A percentile compares a stretch with the other conserved stretches of the same genome.
Evolutionary conservation across 495 filamentous ascomycete genomes (phyloP).

Genomic region (Xylaria scruposa): DNA sequence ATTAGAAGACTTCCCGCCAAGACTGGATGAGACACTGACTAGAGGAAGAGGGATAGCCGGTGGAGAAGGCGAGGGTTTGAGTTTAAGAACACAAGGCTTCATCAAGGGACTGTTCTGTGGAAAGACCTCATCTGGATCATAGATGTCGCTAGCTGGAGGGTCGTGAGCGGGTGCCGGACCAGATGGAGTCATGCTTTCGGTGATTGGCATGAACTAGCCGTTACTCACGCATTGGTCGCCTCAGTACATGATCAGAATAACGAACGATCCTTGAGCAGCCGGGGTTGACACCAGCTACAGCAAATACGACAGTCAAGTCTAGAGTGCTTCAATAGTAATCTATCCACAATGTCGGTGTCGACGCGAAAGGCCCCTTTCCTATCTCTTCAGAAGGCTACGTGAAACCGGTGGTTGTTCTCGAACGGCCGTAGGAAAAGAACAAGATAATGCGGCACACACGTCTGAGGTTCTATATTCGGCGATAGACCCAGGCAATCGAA

Average conservation of each 20-base stretch:
- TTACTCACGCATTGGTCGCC: conserved; percentile 45
- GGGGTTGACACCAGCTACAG: conserved; percentile 7
- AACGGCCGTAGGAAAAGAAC: background rate
- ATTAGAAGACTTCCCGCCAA: conserved; percentile 49
- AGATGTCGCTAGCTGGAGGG: conserved; percentile 48
- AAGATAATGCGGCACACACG: conserved; percentile 10
- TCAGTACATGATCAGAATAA: conserved; percentile 39
- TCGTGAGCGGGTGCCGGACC: conserved; percentile 48
- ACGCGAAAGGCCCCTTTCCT: background rate
- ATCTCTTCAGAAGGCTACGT: background rate
- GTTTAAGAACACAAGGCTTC: conserved; percentile 47
- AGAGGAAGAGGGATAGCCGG: conserved; percentile 39
- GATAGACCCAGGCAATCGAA: background rate
- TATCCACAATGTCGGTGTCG: conserved; percentile 3
- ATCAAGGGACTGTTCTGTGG: conserved; percentile 51
- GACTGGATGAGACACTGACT: conserved; percentile 49
- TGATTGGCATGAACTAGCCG: conserved; percentile 40
- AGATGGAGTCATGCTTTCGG: conserved; percentile 55
- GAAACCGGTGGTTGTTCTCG: background rate
- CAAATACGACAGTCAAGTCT: conserved; percentile 7
- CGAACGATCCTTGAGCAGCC: conserved; percentile 18
- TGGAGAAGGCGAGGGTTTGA: conserved; percentile 49
- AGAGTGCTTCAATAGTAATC: conserved; percentile 1
- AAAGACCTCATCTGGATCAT: conserved; percentile 54
- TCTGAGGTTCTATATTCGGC: background rate